Conservation (phyloP, 805 yeast species). For the Suhomyces faveliae region DNA sequence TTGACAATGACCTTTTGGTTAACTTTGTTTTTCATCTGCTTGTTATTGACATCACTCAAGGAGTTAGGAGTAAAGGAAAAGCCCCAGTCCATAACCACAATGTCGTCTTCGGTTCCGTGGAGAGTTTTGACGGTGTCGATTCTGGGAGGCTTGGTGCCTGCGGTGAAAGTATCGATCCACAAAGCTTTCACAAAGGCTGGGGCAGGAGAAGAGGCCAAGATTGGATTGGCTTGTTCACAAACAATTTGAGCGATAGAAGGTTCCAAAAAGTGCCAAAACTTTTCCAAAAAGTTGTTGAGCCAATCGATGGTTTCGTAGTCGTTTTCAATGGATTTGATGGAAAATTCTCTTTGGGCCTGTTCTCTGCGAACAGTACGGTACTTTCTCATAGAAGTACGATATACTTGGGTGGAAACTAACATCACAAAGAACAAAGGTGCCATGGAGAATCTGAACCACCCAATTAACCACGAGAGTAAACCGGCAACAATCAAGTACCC, state of each 20-base stretch:
- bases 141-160: conserved; percentile 95
- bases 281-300: conserved; percentile 84
- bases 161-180: conserved; percentile 85
- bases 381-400: conserved; percentile 80
- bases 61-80: conserved; percentile 92
- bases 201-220: conserved; percentile 69
- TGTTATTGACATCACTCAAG: conserved; percentile 74
- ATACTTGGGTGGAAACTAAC: conserved; percentile 60
- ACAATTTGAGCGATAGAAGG: conserved; percentile 87
- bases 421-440: conserved; percentile 80
- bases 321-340: conserved; percentile 75
- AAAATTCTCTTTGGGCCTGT: conserved; percentile 80
- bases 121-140: conserved; percentile 86
- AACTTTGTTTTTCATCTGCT: conserved; percentile 80
- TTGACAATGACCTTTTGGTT: conserved; percentile 80
- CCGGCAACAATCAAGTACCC: conserved; percentile 68
- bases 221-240: conserved; percentile 80
- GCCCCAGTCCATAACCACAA: conserved; percentile 98
- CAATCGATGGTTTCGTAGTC: conserved; percentile 96
- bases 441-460: conserved; percentile 70
- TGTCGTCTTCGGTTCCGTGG: conserved; percentile 85
- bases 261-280: conserved; percentile 89
- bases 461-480: conserved; percentile 72
- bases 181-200: conserved; percentile 83
- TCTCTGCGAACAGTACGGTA: conserved; percentile 75